A percentile compares a stretch with the other conserved stretches of the same genome.
phyloP scores from a whole-genome alignment of 306 rosid genomes.

The Heteromeles arbutifolia region DNA sequence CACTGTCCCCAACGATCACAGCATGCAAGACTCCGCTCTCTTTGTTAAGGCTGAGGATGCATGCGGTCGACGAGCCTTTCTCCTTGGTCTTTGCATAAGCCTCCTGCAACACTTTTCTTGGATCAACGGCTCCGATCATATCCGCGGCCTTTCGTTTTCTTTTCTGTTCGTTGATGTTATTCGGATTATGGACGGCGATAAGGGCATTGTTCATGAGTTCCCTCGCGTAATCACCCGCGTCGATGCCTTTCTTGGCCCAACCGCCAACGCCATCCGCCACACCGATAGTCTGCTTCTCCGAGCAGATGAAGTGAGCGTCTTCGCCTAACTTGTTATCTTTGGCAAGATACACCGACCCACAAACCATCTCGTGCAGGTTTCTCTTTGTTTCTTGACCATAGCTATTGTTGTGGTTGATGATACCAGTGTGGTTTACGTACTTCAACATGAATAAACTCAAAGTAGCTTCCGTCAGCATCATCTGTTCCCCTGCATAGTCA shows the following conservation, averaged over 20 bases:
- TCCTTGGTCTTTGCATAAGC: not conserved
- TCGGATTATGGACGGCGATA: not conserved
- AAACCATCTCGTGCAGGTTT: not conserved
- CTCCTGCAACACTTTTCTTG: not conserved
- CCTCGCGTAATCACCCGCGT: not conserved
- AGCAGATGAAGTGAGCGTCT: constrained; percentile 4
- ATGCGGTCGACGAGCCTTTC: constrained; percentile 23
- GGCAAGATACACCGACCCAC: not conserved
- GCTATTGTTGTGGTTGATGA: too few relatives aligned
- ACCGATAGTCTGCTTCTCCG: not conserved
- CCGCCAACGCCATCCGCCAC: constrained; percentile 12
- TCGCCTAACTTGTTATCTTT: constrained; percentile 1
- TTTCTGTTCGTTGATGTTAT: too few relatives aligned
- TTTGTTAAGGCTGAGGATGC: not conserved
- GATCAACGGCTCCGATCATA: not conserved
- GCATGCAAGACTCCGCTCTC: not conserved
- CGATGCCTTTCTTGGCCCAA: constrained; percentile 1
- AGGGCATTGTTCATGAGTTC: not conserved
- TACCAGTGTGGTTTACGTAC: too few relatives aligned
- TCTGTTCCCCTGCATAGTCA: not conserved
- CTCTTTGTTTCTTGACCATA: too few relatives aligned
- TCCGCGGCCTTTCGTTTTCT: not conserved
- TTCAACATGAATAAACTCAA: too few relatives aligned
- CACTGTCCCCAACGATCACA: constrained; percentile 18
- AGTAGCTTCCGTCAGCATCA: not conserved